Percentiles rank a stretch among this genome's conserved stretches.
Conservation (phyloP, 2,329 filamentous ascomycete species). For the Scytalidium sp. region DNA sequence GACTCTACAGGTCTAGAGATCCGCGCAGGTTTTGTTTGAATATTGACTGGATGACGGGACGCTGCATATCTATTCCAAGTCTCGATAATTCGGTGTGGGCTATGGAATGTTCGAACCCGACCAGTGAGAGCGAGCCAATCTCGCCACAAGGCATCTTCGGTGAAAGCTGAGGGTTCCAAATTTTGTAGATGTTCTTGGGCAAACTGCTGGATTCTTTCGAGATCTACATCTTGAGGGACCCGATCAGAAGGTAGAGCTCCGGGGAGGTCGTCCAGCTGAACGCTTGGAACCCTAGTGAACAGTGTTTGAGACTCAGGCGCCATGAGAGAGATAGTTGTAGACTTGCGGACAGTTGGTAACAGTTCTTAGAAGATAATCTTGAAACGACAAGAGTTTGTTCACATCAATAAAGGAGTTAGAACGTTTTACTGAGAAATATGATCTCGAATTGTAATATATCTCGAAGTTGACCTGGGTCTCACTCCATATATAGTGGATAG, state of each 20-base stretch:
- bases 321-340: too few species aligned
- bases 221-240: neutral
- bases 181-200: neutral
- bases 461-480: too few species aligned
- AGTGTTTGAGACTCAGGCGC: too few species aligned
- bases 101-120: neutral
- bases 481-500: too few species aligned
- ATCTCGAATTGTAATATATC: too few species aligned
- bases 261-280: neutral
- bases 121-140: conserved; percentile 5
- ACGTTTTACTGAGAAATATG: too few species aligned
- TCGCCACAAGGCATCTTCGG: conserved; percentile 4
- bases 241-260: neutral
- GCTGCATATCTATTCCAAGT: neutral
- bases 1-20: neutral
- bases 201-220: neutral
- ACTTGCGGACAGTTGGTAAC: too few species aligned
- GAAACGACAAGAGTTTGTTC: too few species aligned
- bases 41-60: neutral
- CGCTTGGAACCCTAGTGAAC: neutral
- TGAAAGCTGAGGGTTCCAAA: neutral
- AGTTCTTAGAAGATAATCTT: too few species aligned
- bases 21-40: neutral
- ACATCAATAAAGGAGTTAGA: too few species aligned
- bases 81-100: neutral